Percentiles rank a stretch among this genome's conserved stretches.
These are phyloP conservation scores for Thraustochytrium sp. DNA, from an alignment of 352 stramenopile genomes.

Conservation along the genomic window DNA sequence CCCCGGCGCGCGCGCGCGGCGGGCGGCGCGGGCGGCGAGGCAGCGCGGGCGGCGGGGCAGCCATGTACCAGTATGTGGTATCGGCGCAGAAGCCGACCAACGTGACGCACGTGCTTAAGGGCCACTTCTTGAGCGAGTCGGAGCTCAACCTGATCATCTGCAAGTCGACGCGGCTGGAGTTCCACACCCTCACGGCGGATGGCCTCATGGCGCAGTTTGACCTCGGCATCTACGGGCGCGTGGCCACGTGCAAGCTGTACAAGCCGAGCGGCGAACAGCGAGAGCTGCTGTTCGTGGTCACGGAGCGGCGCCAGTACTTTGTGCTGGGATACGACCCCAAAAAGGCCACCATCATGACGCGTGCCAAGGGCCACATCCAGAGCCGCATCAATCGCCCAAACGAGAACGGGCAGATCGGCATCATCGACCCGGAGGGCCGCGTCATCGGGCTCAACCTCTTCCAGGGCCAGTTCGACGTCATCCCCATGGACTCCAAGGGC, in stretches of 20 bases:
- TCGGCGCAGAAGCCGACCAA: slow-evolving; percentile 84
- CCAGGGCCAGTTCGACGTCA: slow-evolving; percentile 55
- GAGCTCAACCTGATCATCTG: slow-evolving; percentile 81
- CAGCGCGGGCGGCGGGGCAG: no score
- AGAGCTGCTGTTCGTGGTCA: slow-evolving; percentile 78
- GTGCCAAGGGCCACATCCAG: slow-evolving; percentile 71
- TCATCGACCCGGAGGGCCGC: slow-evolving; percentile 72
- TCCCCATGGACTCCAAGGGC: slow-evolving; percentile 30
- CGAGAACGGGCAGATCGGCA: slow-evolving; percentile 75
- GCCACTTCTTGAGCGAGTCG: slow-evolving; percentile 70
- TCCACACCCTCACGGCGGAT: slow-evolving; percentile 73
- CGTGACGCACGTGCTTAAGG: slow-evolving; percentile 83
- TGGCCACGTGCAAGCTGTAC: slow-evolving; percentile 40
- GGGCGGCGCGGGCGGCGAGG: no score
- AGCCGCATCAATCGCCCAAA: slow-evolving; percentile 67
- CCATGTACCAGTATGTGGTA: slow-evolving; percentile 76
- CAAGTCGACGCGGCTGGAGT: slow-evolving; percentile 77
- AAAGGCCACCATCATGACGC: slow-evolving; percentile 68
- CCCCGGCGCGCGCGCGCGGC: no score
- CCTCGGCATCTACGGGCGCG: slow-evolving; percentile 69
- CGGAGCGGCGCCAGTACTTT: slow-evolving; percentile 79
- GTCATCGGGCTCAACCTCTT: slow-evolving; percentile 83
- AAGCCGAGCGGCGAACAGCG: slow-evolving; percentile 34
- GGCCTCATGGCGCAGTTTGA: slow-evolving; percentile 74
- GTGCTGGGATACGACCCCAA: slow-evolving; percentile 70